Evolutionary conservation across 768 basidiomycete species (phyloP).

Genomic region (Coprinopsis marcescibilis): DNA sequence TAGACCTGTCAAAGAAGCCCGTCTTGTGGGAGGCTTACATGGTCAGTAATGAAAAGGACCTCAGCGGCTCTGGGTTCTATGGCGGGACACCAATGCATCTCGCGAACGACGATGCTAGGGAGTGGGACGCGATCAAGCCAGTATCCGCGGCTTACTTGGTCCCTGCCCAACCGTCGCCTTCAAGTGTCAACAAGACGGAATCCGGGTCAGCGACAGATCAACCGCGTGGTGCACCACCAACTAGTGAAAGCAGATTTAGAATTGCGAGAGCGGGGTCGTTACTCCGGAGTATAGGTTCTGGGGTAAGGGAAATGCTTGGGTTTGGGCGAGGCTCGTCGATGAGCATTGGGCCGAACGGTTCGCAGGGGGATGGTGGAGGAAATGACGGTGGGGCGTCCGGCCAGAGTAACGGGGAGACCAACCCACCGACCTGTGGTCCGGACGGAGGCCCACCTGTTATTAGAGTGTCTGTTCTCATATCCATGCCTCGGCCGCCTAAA

Average conservation of each 20-base stretch:
- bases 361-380: neutral
- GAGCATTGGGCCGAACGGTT: neutral
- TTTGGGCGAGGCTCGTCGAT: no score
- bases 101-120: slow-evolving; percentile 10
- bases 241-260: no score
- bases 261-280: no score
- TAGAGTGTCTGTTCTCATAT: slow-evolving; percentile 37
- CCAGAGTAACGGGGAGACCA: slow-evolving; percentile 5
- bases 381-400: neutral
- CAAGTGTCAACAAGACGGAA: neutral
- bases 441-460: slow-evolving; percentile 16
- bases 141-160: slow-evolving; percentile 12
- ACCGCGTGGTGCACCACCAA: no score
- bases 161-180: no score
- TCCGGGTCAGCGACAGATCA: neutral
- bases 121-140: slow-evolving; percentile 18
- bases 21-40: slow-evolving; percentile 42
- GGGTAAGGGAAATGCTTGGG: no score
- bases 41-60: slow-evolving; percentile 15
- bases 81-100: neutral
- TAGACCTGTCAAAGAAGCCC: slow-evolving; percentile 43
- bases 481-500: slow-evolving; percentile 31
- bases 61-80: neutral
- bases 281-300: no score
- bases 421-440: neutral